These are phyloP conservation scores for Triticum monococcum DNA, from an alignment of 176 grass and related monocot species.

Conservation along the genomic window DNA sequence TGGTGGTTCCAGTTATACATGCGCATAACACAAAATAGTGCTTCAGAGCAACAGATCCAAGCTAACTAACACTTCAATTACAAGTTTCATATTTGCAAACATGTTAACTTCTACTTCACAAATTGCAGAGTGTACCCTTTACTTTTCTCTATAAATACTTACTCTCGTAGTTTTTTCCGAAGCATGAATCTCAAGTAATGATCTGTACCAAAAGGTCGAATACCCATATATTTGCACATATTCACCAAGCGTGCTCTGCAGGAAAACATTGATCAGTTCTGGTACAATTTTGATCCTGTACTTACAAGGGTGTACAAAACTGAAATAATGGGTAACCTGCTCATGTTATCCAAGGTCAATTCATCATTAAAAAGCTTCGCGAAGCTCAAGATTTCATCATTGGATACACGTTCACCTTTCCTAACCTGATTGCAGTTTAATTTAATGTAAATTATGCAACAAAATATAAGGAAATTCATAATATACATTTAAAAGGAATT, in stretches of 20 bases:
- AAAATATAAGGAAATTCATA: conserved; percentile 15
- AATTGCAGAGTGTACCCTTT: conserved; percentile 10
- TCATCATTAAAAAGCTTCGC: conserved; percentile 99
- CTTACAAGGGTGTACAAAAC: background rate
- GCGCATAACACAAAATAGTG: background rate
- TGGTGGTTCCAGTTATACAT: background rate
- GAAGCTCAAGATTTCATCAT: conserved; percentile 95
- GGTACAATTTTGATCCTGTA: conserved; percentile 16
- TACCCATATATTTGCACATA: conserved; percentile 99
- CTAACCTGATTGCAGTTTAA: conserved; percentile 68
- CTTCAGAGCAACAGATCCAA: conserved; percentile 3
- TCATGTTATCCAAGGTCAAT: conserved; percentile 99
- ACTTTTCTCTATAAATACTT: conserved; percentile 39
- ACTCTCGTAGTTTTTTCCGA: conserved; percentile 90
- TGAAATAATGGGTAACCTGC: conserved; percentile 58
- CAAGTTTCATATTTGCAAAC: background rate
- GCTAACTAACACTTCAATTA: conserved; percentile 15
- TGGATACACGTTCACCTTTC: conserved; percentile 82
- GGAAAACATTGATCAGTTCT: conserved; percentile 21
- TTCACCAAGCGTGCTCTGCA: conserved; percentile 93
- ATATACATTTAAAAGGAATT: conserved; percentile 2
- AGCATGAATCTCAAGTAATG: conserved; percentile 98
- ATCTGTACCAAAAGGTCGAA: conserved; percentile 92
- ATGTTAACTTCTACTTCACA: conserved; percentile 9
- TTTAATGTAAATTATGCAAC: conserved; percentile 43